These are phyloP conservation scores for Lotus japonicus DNA, from an alignment of 306 rosid genomes.

Conservation along the genomic window DNA sequence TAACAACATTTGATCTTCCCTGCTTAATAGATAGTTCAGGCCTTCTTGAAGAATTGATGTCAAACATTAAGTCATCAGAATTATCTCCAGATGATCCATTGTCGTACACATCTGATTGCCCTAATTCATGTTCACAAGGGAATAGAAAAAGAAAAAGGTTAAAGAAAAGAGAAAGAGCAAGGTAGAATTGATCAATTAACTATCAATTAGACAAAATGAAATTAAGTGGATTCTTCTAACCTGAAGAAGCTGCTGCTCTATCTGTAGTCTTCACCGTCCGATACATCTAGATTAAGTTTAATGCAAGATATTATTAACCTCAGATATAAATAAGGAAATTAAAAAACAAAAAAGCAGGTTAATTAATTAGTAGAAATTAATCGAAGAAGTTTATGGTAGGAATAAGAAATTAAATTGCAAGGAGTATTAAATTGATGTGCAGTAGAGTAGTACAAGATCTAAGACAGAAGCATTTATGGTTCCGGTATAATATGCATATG, in stretches of 20 bases:
- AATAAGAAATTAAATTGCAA: slow-evolving; percentile 3
- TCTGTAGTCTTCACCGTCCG: slow-evolving; percentile 96
- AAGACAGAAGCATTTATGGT: slow-evolving; percentile 44
- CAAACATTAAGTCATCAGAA: slow-evolving; percentile 71
- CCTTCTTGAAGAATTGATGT: slow-evolving; percentile 51
- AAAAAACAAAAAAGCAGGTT: background rate
- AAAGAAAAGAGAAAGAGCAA: background rate
- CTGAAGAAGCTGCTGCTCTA: slow-evolving; percentile 85
- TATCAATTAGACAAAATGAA: background rate
- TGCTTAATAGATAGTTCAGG: slow-evolving; percentile 44
- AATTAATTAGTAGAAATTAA: too few species aligned
- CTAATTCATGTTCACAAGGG: slow-evolving; percentile 25
- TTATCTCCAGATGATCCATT: slow-evolving; percentile 90
- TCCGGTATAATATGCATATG: slow-evolving; percentile 26
- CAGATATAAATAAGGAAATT: background rate
- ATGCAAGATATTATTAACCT: too few species aligned
- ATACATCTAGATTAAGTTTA: slow-evolving; percentile 58
- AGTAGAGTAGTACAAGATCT: slow-evolving; percentile 37
- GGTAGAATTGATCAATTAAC: background rate
- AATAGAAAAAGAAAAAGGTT: background rate
- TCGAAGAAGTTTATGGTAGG: background rate
- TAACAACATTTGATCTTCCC: slow-evolving; percentile 39
- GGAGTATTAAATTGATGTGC: slow-evolving; percentile 28
- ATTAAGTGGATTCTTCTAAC: slow-evolving; percentile 18
- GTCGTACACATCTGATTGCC: slow-evolving; percentile 73